Evolutionary conservation across 495 filamentous ascomycete genomes (phyloP).

Genomic region (Pseudomonodictys pantanalensis): DNA sequence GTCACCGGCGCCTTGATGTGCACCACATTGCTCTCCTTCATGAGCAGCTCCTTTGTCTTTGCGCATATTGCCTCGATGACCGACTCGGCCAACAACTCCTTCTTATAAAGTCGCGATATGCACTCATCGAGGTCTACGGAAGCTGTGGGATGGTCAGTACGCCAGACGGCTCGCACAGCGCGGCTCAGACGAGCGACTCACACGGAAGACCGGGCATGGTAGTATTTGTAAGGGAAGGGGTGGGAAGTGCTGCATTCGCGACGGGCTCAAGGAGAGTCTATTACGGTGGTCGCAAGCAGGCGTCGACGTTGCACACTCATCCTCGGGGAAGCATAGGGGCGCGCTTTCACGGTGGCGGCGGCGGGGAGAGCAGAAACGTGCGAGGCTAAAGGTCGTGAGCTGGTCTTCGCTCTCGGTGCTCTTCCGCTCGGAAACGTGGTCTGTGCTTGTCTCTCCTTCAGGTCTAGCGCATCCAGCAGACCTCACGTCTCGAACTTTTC

Average conservation of each 20-base stretch:
- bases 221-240: slow-evolving; percentile 34
- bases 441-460: not conserved
- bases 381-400: not conserved
- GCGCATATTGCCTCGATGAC: slow-evolving; percentile 99
- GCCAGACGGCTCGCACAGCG: not conserved
- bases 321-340: slow-evolving; percentile 26
- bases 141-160: slow-evolving; percentile 49
- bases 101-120: slow-evolving; percentile 90
- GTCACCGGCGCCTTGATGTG: slow-evolving; percentile 94
- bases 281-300: slow-evolving; percentile 27
- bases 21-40: slow-evolving; percentile 99
- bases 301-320: slow-evolving; percentile 36
- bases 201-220: slow-evolving; percentile 86
- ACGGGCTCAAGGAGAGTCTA: slow-evolving; percentile 32
- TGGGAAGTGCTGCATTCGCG: slow-evolving; percentile 23
- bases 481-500: not conserved
- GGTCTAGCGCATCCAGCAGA: slow-evolving; percentile 1
- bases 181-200: slow-evolving; percentile 46
- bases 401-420: not conserved
- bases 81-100: slow-evolving; percentile 92
- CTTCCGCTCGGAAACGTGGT: not conserved
- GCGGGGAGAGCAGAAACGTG: not conserved
- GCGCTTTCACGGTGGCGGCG: slow-evolving; percentile 2
- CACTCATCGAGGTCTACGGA: slow-evolving; percentile 98
- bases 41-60: slow-evolving; percentile 95